Evolutionary conservation across 352 stramenopile species (phyloP).

Genomic region (Phytophthora macrochlamydospora): DNA sequence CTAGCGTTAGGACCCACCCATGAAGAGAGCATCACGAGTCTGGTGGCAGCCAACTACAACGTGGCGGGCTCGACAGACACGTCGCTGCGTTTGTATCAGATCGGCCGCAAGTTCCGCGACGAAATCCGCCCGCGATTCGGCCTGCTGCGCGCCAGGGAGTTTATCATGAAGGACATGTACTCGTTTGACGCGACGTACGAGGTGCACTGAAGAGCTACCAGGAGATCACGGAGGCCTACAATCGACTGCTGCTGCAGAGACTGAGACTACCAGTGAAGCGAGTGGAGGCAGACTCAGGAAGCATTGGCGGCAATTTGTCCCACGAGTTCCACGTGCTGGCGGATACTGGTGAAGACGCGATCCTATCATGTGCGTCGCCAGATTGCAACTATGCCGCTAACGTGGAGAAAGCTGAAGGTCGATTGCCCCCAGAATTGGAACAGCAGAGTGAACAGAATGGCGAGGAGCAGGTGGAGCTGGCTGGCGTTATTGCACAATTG

Average conservation of each 20-base stretch:
- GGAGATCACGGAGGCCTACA: constrained; percentile 80
- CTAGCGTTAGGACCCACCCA: constrained; percentile 83
- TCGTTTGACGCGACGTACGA: constrained; percentile 82
- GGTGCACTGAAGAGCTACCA: constrained; percentile 73
- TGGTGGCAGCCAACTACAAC: constrained; percentile 73
- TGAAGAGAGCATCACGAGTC: constrained; percentile 85
- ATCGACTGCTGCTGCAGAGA: constrained; percentile 68
- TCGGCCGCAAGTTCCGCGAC: constrained; percentile 89
- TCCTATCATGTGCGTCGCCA: constrained; percentile 67
- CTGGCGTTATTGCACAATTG: constrained; percentile 29
- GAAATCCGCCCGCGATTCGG: constrained; percentile 89
- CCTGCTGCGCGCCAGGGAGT: constrained; percentile 81
- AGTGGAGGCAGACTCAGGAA: constrained; percentile 87
- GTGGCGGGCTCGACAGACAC: constrained; percentile 29
- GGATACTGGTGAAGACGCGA: constrained; percentile 80
- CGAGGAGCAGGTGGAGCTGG: constrained; percentile 5
- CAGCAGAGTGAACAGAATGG: neutral
- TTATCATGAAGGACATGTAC: constrained; percentile 94
- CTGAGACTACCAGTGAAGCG: constrained; percentile 76
- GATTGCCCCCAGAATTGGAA: constrained; percentile 17
- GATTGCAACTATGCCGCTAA: constrained; percentile 86
- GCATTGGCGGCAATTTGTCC: constrained; percentile 88
- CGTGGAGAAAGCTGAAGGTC: constrained; percentile 79
- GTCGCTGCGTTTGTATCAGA: constrained; percentile 86
- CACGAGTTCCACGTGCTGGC: constrained; percentile 91